phyloP scores from a whole-genome alignment of 129 eudicot genomes.

The Calendula officinalis region DNA sequence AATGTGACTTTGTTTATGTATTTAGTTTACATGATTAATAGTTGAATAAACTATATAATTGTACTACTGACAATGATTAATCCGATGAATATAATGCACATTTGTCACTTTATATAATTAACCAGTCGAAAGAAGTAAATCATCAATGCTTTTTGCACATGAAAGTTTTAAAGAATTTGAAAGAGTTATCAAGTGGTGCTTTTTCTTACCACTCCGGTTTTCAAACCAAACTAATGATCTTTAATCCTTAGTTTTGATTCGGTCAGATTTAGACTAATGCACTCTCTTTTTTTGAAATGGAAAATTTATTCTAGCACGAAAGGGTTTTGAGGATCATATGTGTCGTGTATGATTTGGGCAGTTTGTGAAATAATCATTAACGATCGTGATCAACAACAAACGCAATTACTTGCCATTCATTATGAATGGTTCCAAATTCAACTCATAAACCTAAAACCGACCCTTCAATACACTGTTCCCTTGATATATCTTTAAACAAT shows the following conservation, averaged over 20 bases:
- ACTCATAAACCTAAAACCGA: no score
- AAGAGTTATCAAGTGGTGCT: slow-evolving; percentile 6
- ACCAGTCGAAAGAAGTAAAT: neutral
- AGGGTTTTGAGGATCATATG: no score
- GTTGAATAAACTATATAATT: neutral
- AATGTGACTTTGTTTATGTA: neutral
- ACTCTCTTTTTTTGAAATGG: no score
- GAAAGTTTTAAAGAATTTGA: slow-evolving; percentile 1
- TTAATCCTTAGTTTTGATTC: no score
- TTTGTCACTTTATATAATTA: slow-evolving; percentile 1
- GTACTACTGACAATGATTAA: slow-evolving; percentile 2
- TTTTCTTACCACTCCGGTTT: no score
- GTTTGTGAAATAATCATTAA: neutral
- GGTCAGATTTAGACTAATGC: no score
- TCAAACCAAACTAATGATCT: no score
- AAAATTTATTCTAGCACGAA: no score
- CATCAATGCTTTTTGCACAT: slow-evolving; percentile 16
- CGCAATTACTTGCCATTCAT: no score
- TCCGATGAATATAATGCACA: slow-evolving; percentile 4
- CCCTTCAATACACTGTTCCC: no score
- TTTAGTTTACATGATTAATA: neutral
- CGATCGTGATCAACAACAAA: neutral
- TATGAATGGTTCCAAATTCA: no score
- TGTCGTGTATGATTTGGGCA: neutral
- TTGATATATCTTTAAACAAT: no score